A percentile compares a stretch with the other conserved stretches of the same genome.
phyloP scores from a whole-genome alignment of 129 eudicot genomes.

The Cynara cardunculus region DNA sequence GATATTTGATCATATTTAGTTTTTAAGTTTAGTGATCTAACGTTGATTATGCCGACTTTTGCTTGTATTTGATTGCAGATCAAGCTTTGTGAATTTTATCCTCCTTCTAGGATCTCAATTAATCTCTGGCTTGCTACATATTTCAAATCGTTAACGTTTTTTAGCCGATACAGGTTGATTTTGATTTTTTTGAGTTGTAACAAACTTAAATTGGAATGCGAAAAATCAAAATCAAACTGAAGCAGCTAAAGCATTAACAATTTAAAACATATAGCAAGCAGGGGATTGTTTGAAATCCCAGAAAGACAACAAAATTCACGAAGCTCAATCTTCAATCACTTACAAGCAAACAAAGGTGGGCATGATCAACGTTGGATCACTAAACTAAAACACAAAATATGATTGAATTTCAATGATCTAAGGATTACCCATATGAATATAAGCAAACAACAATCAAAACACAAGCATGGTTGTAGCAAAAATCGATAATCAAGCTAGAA shows the following conservation, averaged over 20 bases:
- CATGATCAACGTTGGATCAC: not conserved
- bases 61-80: not conserved
- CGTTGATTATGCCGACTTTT: no score
- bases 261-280: not conserved
- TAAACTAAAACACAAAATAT: not conserved
- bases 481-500: slow-evolving; percentile 1
- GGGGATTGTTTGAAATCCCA: not conserved
- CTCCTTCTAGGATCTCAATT: not conserved
- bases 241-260: not conserved
- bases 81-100: not conserved
- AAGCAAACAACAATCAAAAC: not conserved
- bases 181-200: not conserved
- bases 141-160: not conserved
- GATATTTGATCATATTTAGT: not conserved
- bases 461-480: not conserved
- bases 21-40: no score
- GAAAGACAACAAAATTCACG: not conserved
- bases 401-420: slow-evolving; percentile 25
- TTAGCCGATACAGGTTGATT: not conserved
- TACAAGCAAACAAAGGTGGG: not conserved
- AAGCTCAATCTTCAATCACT: slow-evolving; percentile 6
- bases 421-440: not conserved
- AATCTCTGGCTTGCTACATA: not conserved
- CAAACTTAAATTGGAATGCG: not conserved
- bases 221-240: not conserved